phyloP scores from a whole-genome alignment of 2,329 filamentous ascomycete genomes.

The Exophiala oligosperma region DNA sequence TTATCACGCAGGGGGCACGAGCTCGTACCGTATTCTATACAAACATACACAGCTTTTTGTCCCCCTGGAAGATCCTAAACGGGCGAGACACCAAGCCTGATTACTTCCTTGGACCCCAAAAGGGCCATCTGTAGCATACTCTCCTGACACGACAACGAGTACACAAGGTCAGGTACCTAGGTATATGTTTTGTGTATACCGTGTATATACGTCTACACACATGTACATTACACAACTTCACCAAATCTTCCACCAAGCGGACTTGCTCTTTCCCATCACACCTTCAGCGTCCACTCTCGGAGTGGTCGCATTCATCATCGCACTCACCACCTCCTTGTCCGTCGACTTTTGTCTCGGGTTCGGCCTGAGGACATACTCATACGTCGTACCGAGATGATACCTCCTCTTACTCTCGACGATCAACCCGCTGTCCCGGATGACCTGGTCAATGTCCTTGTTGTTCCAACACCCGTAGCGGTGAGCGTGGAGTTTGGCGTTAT shows the following conservation, averaged over 20 bases:
- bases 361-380: conserved; percentile 35
- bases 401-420: conserved; percentile 48
- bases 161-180: too few species aligned
- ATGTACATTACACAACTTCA: not conserved
- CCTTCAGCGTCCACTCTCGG: not conserved
- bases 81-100: too few species aligned
- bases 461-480: conserved; percentile 55
- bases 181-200: too few species aligned
- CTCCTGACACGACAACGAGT: too few species aligned
- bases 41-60: too few species aligned
- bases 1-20: too few species aligned
- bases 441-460: conserved; percentile 52
- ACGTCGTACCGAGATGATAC: conserved; percentile 50
- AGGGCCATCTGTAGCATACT: too few species aligned
- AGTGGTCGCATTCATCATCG: not conserved
- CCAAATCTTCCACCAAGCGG: not conserved
- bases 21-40: too few species aligned
- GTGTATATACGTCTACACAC: not conserved
- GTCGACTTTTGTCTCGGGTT: not conserved
- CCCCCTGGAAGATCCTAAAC: too few species aligned
- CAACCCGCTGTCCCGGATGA: conserved; percentile 49
- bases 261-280: not conserved
- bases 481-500: conserved; percentile 48
- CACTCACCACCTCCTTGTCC: not conserved
- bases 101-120: too few species aligned